A percentile compares a stretch with the other conserved stretches of the same genome.
Evolutionary conservation across 2,329 filamentous ascomycete species (phyloP).

Genomic region (Botrytis paeoniae): DNA sequence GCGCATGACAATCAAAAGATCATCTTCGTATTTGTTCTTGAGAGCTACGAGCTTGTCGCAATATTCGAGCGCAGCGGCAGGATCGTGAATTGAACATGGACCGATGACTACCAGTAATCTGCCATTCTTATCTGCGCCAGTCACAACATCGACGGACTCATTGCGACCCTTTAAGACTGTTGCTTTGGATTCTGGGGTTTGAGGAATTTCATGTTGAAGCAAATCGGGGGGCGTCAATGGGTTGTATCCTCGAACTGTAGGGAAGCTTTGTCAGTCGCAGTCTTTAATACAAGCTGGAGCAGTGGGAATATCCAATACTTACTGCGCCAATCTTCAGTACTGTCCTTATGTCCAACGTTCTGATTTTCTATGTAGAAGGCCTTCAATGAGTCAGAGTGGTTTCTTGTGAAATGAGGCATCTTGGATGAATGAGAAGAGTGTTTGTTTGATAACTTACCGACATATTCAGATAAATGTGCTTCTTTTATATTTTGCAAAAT

Average conservation of each 20-base stretch:
- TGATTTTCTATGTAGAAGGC: slow-evolving; percentile 74
- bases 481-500: slow-evolving; percentile 7
- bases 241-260: slow-evolving; percentile 64
- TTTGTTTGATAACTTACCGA: slow-evolving; percentile 15
- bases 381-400: slow-evolving; percentile 39
- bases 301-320: slow-evolving; percentile 39
- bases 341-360: slow-evolving; percentile 70
- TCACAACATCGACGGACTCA: slow-evolving; percentile 66
- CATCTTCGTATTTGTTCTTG: slow-evolving; percentile 83
- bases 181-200: slow-evolving; percentile 42
- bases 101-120: slow-evolving; percentile 78
- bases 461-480: not conserved
- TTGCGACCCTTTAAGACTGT: slow-evolving; percentile 61
- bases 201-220: slow-evolving; percentile 86
- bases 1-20: slow-evolving; percentile 94
- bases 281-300: not conserved
- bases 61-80: slow-evolving; percentile 85
- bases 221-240: slow-evolving; percentile 90
- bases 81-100: slow-evolving; percentile 97
- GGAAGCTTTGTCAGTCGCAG: not conserved
- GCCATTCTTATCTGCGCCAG: slow-evolving; percentile 58
- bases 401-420: slow-evolving; percentile 16
- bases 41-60: slow-evolving; percentile 77
- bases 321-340: slow-evolving; percentile 83
- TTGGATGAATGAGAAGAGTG: not conserved